These are phyloP conservation scores for Viridothelium virens DNA, from an alignment of 495 filamentous ascomycete genomes.

Conservation along the genomic window DNA sequence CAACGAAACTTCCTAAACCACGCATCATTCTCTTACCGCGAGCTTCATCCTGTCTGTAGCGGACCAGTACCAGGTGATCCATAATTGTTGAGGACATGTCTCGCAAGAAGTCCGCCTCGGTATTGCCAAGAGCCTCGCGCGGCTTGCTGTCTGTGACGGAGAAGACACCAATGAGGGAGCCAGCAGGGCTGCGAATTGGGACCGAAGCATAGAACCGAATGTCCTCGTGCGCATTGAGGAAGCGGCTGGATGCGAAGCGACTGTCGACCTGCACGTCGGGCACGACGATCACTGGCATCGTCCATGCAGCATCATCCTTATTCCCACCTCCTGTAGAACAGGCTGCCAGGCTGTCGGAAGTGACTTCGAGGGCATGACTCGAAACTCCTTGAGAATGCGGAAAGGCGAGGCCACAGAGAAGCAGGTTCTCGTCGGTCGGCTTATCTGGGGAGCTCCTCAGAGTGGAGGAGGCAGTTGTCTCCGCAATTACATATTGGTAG, in stretches of 20 bases:
- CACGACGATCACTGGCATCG: too few species aligned
- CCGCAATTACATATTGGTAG: constrained; percentile 38
- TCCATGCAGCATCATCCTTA: too few species aligned
- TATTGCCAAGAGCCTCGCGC: constrained; percentile 31
- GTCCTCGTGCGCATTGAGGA: constrained; percentile 16
- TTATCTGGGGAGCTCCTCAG: constrained; percentile 12
- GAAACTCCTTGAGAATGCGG: not conserved
- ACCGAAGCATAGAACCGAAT: constrained; percentile 26
- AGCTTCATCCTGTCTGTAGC: constrained; percentile 31
- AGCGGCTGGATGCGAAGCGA: too few species aligned
- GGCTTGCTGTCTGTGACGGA: constrained; percentile 21
- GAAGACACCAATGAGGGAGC: constrained; percentile 24
- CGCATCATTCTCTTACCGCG: constrained; percentile 38
- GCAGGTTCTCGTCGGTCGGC: constrained; percentile 25
- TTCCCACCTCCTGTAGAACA: too few species aligned
- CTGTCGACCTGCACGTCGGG: too few species aligned
- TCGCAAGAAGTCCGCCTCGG: constrained; percentile 33
- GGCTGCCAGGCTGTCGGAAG: too few species aligned
- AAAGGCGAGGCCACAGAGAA: constrained; percentile 24
- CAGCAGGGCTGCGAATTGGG: constrained; percentile 21
- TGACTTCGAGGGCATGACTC: too few species aligned
- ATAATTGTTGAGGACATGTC: constrained; percentile 41
- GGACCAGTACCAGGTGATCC: constrained; percentile 39
- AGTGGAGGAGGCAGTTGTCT: constrained; percentile 29
- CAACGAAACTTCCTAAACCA: constrained; percentile 36